Percentiles rank a stretch among this genome's conserved stretches.
These are phyloP conservation scores for Skeletonema marinoi DNA, from an alignment of 108 stramenopile genomes.

Conservation along the genomic window DNA sequence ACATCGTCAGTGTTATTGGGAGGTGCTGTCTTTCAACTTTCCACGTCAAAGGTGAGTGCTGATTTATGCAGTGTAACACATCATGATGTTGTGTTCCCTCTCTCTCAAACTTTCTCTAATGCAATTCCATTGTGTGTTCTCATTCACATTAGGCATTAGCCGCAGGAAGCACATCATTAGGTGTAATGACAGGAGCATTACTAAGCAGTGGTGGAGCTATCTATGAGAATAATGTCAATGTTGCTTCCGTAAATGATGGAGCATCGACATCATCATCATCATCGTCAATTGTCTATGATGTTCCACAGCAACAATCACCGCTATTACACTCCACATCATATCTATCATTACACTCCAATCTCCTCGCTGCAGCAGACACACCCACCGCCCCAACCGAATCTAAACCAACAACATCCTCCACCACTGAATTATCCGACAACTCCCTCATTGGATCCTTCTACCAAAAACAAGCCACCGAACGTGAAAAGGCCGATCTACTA, in stretches of 20 bases:
- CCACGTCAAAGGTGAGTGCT: background rate
- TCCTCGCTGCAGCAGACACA: background rate
- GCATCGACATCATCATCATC: background rate
- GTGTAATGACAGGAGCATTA: background rate
- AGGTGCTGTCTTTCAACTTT: background rate
- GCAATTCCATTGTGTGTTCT: background rate
- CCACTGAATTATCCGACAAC: background rate
- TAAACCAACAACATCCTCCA: no score
- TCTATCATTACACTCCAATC: background rate
- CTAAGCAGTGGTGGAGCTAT: background rate
- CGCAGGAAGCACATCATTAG: background rate
- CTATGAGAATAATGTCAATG: background rate
- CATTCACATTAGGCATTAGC: background rate
- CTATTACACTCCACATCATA: background rate
- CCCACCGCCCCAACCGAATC: background rate
- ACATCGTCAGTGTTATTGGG: background rate
- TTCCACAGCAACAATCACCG: background rate
- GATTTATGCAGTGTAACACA: background rate
- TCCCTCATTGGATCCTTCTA: background rate
- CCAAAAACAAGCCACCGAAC: background rate
- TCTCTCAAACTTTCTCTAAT: background rate
- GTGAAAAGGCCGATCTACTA: background rate
- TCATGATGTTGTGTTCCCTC: no score
- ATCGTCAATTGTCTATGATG: background rate
- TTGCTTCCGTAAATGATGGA: background rate